phyloP scores from a whole-genome alignment of 192 early-diverging fungal species.

The Umbelopsis vinacea region DNA sequence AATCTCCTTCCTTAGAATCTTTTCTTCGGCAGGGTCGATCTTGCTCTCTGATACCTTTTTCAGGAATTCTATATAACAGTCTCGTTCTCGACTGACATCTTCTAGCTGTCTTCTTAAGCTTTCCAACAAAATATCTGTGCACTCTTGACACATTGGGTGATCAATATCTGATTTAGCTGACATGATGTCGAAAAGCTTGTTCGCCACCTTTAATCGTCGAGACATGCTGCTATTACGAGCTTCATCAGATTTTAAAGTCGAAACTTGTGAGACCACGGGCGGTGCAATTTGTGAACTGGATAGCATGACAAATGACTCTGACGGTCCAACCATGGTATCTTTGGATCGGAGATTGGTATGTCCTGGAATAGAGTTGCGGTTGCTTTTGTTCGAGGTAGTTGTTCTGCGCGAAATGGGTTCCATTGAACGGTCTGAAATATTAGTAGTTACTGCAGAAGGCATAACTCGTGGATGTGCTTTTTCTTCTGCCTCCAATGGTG shows the following conservation, averaged over 20 bases:
- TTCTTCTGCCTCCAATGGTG: constrained; percentile 37
- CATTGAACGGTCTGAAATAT: not conserved
- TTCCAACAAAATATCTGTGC: constrained; percentile 78
- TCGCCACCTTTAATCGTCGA: constrained; percentile 63
- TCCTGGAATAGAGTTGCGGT: constrained; percentile 8
- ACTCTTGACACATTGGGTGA: constrained; percentile 92
- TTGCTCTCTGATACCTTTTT: constrained; percentile 57
- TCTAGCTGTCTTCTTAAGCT: constrained; percentile 69
- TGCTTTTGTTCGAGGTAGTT: constrained; percentile 24
- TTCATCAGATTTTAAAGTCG: constrained; percentile 4
- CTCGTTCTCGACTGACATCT: constrained; percentile 73
- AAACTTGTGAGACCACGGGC: not conserved
- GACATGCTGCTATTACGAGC: constrained; percentile 42
- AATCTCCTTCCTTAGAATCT: constrained; percentile 58
- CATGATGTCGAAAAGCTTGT: constrained; percentile 78
- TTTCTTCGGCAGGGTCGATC: constrained; percentile 53
- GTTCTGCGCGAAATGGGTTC: constrained; percentile 18
- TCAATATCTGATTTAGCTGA: constrained; percentile 72
- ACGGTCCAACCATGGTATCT: constrained; percentile 26
- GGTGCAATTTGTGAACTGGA: constrained; percentile 53
- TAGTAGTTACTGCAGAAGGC: not conserved
- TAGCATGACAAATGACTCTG: constrained; percentile 68
- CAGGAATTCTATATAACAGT: constrained; percentile 78
- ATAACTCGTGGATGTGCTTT: constrained; percentile 18
- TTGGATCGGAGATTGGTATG: constrained; percentile 14